Conservation (phyloP, 2,329 filamentous ascomycete species). For the Rutstroemia sydowiana region DNA sequence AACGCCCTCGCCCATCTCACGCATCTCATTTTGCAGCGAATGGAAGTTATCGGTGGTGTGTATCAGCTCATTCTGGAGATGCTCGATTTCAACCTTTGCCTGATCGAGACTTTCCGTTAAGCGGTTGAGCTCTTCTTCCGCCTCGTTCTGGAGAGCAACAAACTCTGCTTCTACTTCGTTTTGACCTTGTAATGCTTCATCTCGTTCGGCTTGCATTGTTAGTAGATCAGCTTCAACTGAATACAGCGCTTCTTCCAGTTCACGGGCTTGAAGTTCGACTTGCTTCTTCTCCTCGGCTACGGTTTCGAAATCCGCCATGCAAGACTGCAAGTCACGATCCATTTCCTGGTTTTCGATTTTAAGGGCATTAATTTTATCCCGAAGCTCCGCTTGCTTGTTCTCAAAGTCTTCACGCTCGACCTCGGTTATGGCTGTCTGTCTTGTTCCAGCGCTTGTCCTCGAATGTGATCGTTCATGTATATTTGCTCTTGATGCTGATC, state of each 20-base stretch:
- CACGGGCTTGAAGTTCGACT: conserved; percentile 48
- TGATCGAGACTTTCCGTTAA: conserved; percentile 67
- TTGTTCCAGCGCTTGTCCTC: conserved; percentile 44
- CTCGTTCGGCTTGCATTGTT: conserved; percentile 71
- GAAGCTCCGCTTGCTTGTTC: conserved; percentile 70
- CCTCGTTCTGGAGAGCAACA: conserved; percentile 52
- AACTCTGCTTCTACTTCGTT: conserved; percentile 52
- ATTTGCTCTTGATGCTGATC: conserved; percentile 89
- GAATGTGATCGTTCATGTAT: conserved; percentile 66
- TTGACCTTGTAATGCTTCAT: conserved; percentile 69
- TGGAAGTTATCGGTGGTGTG: conserved; percentile 81
- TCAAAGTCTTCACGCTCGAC: conserved; percentile 81
- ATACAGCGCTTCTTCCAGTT: conserved; percentile 75
- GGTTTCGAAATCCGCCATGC: conserved; percentile 70
- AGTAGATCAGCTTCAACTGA: conserved; percentile 73
- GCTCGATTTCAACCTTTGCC: conserved; percentile 62
- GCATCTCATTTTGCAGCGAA: conserved; percentile 90
- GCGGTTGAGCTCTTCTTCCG: conserved; percentile 58
- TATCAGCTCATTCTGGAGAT: conserved; percentile 62
- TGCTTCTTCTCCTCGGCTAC: conserved; percentile 57
- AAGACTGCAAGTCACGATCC: conserved; percentile 72
- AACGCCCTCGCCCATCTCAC: conserved; percentile 79
- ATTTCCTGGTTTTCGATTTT: conserved; percentile 88
- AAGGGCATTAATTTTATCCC: conserved; percentile 78
- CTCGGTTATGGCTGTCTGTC: conserved; percentile 49